Evolutionary conservation across 305 asterid species (phyloP).

Genomic region (Rubia tinctorum): DNA sequence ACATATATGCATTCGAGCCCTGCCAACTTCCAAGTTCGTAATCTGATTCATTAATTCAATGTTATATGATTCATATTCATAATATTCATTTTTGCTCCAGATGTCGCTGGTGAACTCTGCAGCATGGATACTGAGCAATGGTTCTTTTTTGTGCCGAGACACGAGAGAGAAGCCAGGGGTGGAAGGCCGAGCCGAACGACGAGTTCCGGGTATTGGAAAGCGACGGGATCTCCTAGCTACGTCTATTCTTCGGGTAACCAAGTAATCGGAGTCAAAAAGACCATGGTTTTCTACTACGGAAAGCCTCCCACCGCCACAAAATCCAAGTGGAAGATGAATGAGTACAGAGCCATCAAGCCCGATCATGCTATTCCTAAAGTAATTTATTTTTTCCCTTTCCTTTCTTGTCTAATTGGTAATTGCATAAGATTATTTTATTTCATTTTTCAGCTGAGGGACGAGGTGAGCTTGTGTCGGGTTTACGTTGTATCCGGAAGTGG

Average conservation of each 20-base stretch:
- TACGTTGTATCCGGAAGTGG: constrained; percentile 27
- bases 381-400: neutral
- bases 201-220: constrained; percentile 40
- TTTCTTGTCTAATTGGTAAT: neutral
- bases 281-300: constrained; percentile 40
- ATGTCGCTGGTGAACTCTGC: constrained; percentile 29
- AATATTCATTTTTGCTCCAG: constrained; percentile 13
- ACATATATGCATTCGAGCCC: constrained; percentile 50
- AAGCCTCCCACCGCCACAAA: constrained; percentile 36
- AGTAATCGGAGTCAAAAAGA: constrained; percentile 31
- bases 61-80: neutral
- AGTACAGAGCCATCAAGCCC: constrained; percentile 23
- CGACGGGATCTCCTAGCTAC: constrained; percentile 39
- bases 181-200: constrained; percentile 35
- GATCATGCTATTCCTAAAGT: neutral
- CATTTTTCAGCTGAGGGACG: constrained; percentile 22
- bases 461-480: constrained; percentile 35
- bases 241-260: constrained; percentile 27
- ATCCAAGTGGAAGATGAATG: constrained; percentile 42
- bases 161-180: constrained; percentile 34
- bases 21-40: constrained; percentile 52
- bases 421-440: neutral
- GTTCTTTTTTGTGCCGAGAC: constrained; percentile 42
- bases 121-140: constrained; percentile 30
- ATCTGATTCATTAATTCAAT: neutral